A percentile compares a stretch with the other conserved stretches of the same genome.
phyloP scores from a whole-genome alignment of 176 grass and related monocot species.

The Areca catechu region DNA sequence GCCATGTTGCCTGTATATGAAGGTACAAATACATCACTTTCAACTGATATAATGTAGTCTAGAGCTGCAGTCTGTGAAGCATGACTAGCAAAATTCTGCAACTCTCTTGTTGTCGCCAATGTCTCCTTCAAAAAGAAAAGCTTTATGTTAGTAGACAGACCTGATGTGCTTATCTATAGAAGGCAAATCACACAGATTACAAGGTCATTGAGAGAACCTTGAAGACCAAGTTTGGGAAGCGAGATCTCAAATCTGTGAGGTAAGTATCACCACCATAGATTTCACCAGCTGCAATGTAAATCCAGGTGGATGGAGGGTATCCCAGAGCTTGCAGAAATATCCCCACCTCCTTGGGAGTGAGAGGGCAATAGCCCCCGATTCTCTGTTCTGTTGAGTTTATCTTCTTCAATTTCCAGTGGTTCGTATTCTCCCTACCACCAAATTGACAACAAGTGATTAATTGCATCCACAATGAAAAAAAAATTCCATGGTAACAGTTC shows the following conservation, averaged over 20 bases:
- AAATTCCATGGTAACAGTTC: constrained; percentile 3
- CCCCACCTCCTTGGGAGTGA: constrained; percentile 77
- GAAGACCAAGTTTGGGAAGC: constrained; percentile 83
- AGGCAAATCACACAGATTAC: constrained; percentile 9
- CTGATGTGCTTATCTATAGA: background rate
- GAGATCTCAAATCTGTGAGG: constrained; percentile 56
- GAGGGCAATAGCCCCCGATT: constrained; percentile 67
- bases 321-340: constrained; percentile 70
- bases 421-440: constrained; percentile 64
- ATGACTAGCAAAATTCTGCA: constrained; percentile 50
- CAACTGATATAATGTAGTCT: constrained; percentile 91
- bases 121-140: constrained; percentile 44
- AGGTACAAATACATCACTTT: constrained; percentile 91
- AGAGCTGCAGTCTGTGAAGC: constrained; percentile 77
- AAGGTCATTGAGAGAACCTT: constrained; percentile 44
- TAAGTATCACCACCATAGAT: constrained; percentile 92
- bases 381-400: constrained; percentile 85
- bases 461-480: background rate
- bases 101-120: constrained; percentile 58
- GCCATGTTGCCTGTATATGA: constrained; percentile 90
- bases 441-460: background rate
- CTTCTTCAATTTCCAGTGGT: constrained; percentile 90
- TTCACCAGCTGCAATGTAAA: constrained; percentile 89
- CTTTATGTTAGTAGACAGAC: background rate
- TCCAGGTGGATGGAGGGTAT: constrained; percentile 75